Evolutionary conservation across 352 stramenopile genomes (phyloP), one percentile per base, ranked within the genome.

Genomic region (Chrysophaeum taylorii): DNA sequence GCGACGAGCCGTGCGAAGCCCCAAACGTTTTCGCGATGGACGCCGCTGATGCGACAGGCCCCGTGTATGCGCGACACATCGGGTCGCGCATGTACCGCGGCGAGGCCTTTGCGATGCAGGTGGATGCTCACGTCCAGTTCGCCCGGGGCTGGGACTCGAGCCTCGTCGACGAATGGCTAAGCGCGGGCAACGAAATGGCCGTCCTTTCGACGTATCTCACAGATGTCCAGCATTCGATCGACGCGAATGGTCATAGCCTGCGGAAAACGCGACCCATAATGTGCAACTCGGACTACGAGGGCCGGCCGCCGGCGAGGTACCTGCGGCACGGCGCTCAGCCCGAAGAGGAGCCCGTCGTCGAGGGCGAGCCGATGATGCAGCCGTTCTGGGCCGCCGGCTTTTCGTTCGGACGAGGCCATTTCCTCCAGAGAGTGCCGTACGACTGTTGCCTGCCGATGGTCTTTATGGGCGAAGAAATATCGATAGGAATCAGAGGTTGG

Each of bases 301-400:
- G 78, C 33, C 18, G 45, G 16, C 60, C 78, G 77, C 53, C 78
- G 75, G 79, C 52, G 16, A 73, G 80, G 69, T 83, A 88, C 70
- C 73, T 90, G 31, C 70, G 84, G 23, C 82, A 90, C 71, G 68
- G 74, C 7, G 75, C 70, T 71, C 84, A 90, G 71, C 84, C 84
- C 14, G 84, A 90, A 50, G 27, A 70, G 29, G 27, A 75, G 1
- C 80, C 84, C 5, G 71, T 52, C 29, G 82, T 89, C 52, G 70
- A 76, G 31, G 85, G 83, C 14, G 75, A 75, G 54, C 81, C 83
- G 4, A 73, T 86, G 73, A 39, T 86, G 0, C 48, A 85, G 70
- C 85, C 85, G 0, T 91, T 85, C 72, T 91, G 82, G 81, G 85
- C 85, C 0, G 85, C 85, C 16, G 84, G 85, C 27, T 87, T 87